Evolutionary conservation across 495 filamentous ascomycete species (phyloP).

Genomic region (Chaetomium tenue): DNA sequence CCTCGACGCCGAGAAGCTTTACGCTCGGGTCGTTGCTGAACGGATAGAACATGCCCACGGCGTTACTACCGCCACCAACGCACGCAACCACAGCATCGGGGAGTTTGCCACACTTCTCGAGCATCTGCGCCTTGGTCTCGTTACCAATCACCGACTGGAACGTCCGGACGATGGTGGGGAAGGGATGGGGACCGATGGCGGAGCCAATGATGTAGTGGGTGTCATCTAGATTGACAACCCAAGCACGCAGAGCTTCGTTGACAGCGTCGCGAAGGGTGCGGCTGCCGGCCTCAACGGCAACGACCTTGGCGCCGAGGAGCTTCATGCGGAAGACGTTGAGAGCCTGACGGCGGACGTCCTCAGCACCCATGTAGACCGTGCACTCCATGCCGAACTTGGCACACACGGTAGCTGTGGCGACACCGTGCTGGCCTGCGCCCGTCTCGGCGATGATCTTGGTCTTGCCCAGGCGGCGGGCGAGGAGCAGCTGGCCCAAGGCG

Average conservation of each 20-base stretch:
- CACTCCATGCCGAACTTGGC: conserved; percentile 96
- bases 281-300: conserved; percentile 82
- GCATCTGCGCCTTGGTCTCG: conserved; percentile 89
- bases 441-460: conserved; percentile 94
- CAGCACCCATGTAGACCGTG: conserved; percentile 93
- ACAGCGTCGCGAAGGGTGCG: conserved; percentile 89
- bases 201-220: conserved; percentile 97
- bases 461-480: conserved; percentile 81
- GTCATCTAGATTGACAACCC: conserved; percentile 81
- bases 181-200: conserved; percentile 91
- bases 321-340: conserved; percentile 97
- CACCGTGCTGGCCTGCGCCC: conserved; percentile 94
- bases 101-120: conserved; percentile 74
- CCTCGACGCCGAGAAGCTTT: conserved; percentile 89
- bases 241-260: conserved; percentile 87
- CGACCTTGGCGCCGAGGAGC: conserved; percentile 84
- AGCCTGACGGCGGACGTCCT: conserved; percentile 89
- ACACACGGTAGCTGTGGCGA: conserved; percentile 92
- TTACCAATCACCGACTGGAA: conserved; percentile 92
- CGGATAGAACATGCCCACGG: conserved; percentile 93
- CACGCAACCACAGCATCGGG: conserved; percentile 96
- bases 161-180: conserved; percentile 92
- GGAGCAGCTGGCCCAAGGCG: conserved; percentile 81
- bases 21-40: conserved; percentile 83
- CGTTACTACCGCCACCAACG: conserved; percentile 90